Evolutionary conservation across 148 eudicot species (phyloP).

Genomic region (Nepenthes gracilis): DNA sequence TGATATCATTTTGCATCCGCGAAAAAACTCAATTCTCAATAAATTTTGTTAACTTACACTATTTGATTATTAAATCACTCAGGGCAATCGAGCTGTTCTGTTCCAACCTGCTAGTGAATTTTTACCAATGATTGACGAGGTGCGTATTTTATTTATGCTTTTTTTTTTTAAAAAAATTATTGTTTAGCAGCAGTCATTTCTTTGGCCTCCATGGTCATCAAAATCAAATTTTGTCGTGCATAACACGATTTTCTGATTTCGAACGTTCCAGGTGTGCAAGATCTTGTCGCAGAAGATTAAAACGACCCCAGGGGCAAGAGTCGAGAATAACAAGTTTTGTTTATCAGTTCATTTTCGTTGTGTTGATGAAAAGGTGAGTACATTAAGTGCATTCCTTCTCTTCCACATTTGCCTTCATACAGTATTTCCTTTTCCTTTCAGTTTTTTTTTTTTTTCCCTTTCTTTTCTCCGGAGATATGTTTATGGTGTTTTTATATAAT

Average conservation of each 20-base stretch:
- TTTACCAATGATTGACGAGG: constrained; percentile 11
- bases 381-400: neutral
- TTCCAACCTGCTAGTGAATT: constrained; percentile 12
- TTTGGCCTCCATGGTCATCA: too few species aligned
- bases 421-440: too few species aligned
- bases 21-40: neutral
- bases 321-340: constrained; percentile 88
- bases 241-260: neutral
- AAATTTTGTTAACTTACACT: neutral
- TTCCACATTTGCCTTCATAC: neutral
- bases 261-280: constrained; percentile 38
- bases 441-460: neutral
- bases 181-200: too few species aligned
- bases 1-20: neutral
- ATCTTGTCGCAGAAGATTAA: constrained; percentile 47
- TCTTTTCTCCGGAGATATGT: neutral
- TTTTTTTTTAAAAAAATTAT: neutral
- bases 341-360: constrained; percentile 84
- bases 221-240: neutral
- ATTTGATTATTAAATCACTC: neutral
- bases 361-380: constrained; percentile 77
- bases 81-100: neutral
- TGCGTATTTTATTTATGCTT: neutral
- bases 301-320: constrained; percentile 54
- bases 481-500: too few species aligned